These are phyloP conservation scores for Hypoxylon sp. DNA, from an alignment of 2,329 filamentous ascomycete genomes.

Conservation along the genomic window DNA sequence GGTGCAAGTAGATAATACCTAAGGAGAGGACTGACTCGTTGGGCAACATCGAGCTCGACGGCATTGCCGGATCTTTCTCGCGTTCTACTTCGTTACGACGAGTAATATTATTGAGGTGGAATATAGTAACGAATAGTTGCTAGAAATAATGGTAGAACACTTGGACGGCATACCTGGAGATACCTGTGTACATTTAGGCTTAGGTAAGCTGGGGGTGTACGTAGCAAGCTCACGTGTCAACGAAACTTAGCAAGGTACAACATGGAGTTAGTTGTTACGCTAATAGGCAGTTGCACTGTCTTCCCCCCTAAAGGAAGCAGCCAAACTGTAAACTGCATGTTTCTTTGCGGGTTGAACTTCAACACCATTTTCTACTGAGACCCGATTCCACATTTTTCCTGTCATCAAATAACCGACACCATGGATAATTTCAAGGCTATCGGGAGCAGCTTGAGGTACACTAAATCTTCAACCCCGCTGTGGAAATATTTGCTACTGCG, in stretches of 20 bases:
- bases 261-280: neutral
- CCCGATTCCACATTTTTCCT: neutral
- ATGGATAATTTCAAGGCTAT: conserved; percentile 73
- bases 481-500: conserved; percentile 36
- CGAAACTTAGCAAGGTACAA: conserved; percentile 3
- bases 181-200: no score
- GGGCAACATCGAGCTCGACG: no score
- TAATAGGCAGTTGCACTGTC: conserved; percentile 20
- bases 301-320: conserved; percentile 31
- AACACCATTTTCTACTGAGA: conserved; percentile 21
- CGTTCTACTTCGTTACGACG: no score
- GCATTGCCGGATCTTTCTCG: no score
- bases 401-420: conserved; percentile 20
- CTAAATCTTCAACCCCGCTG: conserved; percentile 39
- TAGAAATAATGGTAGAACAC: no score
- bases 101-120: no score
- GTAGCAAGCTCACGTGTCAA: conserved; percentile 38
- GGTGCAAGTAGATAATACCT: no score
- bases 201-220: conserved; percentile 11
- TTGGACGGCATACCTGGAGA: no score
- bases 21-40: no score
- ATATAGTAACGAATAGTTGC: no score
- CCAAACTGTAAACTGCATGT: conserved; percentile 13
- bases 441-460: conserved; percentile 70
- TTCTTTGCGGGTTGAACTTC: conserved; percentile 24